These are phyloP conservation scores for Penicillium sp. DNA, from an alignment of 2,329 filamentous ascomycete species.

Conservation along the genomic window DNA sequence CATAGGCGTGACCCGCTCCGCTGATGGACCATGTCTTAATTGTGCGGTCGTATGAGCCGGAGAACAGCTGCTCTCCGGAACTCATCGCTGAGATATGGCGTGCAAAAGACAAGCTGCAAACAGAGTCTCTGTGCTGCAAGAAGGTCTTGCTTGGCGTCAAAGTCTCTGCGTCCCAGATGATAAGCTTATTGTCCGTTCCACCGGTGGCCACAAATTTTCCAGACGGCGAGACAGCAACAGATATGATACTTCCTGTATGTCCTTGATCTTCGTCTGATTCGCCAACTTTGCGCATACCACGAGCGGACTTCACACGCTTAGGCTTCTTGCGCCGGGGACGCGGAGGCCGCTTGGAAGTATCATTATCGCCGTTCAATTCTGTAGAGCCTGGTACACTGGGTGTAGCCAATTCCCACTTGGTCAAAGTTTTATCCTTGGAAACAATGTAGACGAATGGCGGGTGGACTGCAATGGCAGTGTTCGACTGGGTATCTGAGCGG, in stretches of 20 bases:
- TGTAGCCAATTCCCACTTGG: conserved; percentile 76
- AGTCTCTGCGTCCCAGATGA: conserved; percentile 76
- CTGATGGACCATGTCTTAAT: conserved; percentile 86
- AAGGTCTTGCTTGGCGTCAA: conserved; percentile 75
- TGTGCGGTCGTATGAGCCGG: conserved; percentile 78
- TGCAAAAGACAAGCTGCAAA: conserved; percentile 77
- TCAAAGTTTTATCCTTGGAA: conserved; percentile 71
- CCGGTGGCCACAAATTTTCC: conserved; percentile 88
- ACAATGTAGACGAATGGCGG: conserved; percentile 78
- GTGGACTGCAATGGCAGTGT: conserved; percentile 71
- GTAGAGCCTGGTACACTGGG: conserved; percentile 20
- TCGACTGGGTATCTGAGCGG: conserved; percentile 65
- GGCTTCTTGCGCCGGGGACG: conserved; percentile 37
- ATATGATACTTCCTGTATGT: conserved; percentile 70
- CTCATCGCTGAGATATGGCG: conserved; percentile 54
- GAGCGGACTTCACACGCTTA: conserved; percentile 43
- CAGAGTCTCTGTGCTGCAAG: conserved; percentile 79
- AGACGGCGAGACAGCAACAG: conserved; percentile 76
- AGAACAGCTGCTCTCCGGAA: conserved; percentile 75
- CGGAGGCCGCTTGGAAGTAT: conserved; percentile 54
- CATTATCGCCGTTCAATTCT: conserved; percentile 55
- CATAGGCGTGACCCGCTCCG: conserved; percentile 73
- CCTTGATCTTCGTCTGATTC: conserved; percentile 50
- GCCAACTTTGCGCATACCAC: conserved; percentile 35
- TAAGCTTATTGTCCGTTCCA: conserved; percentile 70